These are phyloP conservation scores for Fusarium sp. DNA, from an alignment of 2,329 filamentous ascomycete genomes.

Conservation along the genomic window DNA sequence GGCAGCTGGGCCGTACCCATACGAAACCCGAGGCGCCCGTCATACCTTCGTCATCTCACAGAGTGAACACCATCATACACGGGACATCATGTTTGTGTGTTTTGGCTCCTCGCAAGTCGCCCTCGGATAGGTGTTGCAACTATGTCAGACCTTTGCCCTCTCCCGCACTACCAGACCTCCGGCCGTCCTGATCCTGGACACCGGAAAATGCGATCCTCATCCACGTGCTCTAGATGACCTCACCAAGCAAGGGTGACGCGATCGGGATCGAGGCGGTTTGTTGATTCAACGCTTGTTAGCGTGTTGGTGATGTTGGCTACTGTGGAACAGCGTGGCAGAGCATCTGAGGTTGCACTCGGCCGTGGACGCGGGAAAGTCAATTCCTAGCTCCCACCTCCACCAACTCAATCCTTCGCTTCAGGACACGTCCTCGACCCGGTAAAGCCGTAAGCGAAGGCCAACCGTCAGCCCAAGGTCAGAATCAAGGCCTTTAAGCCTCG, in stretches of 20 bases:
- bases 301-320: slow-evolving; percentile 14
- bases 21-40: slow-evolving; percentile 30
- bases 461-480: background rate
- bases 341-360: slow-evolving; percentile 23
- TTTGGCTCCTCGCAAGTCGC: background rate
- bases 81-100: slow-evolving; percentile 4
- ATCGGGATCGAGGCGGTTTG: slow-evolving; percentile 27
- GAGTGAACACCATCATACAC: slow-evolving; percentile 3
- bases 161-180: slow-evolving; percentile 8
- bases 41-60: slow-evolving; percentile 40
- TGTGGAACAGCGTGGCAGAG: slow-evolving; percentile 28
- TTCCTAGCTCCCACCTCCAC: slow-evolving; percentile 8
- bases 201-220: slow-evolving; percentile 11
- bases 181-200: slow-evolving; percentile 1
- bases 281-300: slow-evolving; percentile 12
- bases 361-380: slow-evolving; percentile 26
- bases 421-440: background rate
- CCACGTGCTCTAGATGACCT: slow-evolving; percentile 27
- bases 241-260: slow-evolving; percentile 10
- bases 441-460: slow-evolving; percentile 11
- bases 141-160: background rate
- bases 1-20: slow-evolving; percentile 16
- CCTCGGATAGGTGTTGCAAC: background rate
- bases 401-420: background rate
- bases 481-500: slow-evolving; percentile 6